Evolutionary conservation across 208 protist genomes (phyloP).

Genomic region (Vickermania ingenoplastis): DNA sequence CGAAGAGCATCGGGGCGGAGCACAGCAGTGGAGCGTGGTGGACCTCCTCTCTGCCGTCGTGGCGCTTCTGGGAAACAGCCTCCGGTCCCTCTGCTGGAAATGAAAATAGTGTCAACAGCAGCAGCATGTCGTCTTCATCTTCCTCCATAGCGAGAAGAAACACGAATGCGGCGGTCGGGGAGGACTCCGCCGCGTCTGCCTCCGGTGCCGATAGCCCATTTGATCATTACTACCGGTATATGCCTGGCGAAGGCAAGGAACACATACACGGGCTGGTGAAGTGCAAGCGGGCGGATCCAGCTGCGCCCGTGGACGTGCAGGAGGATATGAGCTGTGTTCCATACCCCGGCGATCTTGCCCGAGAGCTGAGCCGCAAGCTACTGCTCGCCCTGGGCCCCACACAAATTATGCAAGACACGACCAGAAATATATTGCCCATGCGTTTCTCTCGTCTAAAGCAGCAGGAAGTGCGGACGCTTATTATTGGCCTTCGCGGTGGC

Average conservation of each 20-base stretch:
- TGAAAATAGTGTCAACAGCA: no score
- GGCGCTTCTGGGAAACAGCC: background rate
- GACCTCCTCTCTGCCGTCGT: background rate
- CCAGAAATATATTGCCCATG: constrained; percentile 38
- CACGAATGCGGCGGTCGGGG: no score
- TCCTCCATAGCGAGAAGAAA: no score
- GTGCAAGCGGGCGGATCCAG: constrained; percentile 23
- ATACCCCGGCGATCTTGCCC: constrained; percentile 57
- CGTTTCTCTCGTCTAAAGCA: constrained; percentile 75
- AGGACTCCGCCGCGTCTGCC: no score
- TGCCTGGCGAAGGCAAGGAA: constrained; percentile 48
- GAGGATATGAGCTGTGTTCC: constrained; percentile 79
- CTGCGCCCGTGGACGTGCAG: constrained; percentile 27
- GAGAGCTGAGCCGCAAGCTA: constrained; percentile 72
- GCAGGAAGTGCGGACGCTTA: constrained; percentile 46
- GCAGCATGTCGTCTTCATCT: background rate
- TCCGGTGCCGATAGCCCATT: no score
- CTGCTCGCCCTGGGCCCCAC: constrained; percentile 77
- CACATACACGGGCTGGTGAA: constrained; percentile 80
- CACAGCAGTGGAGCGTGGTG: background rate
- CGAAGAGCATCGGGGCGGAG: background rate
- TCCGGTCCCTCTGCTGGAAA: no score
- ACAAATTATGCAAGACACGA: constrained; percentile 62
- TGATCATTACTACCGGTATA: constrained; percentile 49
- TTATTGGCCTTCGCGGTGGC: constrained; percentile 76